Evolutionary conservation across 257 asterid genomes (phyloP).

Genomic region (Anisodus acutangulus): DNA sequence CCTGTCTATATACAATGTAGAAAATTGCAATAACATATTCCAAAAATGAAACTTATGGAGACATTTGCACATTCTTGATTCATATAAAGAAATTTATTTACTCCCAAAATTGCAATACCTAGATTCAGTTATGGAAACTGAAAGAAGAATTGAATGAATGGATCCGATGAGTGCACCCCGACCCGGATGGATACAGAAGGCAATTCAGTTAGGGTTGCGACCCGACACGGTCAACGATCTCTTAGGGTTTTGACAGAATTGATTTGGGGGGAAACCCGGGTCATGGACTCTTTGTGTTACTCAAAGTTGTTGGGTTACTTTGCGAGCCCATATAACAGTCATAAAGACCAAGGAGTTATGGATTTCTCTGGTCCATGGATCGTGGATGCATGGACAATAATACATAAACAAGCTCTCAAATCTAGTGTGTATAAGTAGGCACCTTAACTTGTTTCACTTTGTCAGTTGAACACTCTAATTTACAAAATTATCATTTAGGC

Average conservation of each 20-base stretch:
- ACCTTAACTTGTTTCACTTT: too few relatives aligned
- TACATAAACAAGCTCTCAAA: too few relatives aligned
- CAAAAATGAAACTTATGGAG: not conserved
- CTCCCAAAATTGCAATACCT: conserved; percentile 2
- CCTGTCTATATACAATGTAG: not conserved
- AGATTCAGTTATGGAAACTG: not conserved
- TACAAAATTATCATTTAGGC: too few relatives aligned
- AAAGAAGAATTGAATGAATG: not conserved
- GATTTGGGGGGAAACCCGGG: conserved; percentile 4
- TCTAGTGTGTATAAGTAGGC: too few relatives aligned
- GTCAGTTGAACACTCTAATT: too few relatives aligned
- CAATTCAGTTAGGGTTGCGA: not conserved
- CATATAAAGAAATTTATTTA: not conserved
- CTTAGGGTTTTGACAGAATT: conserved; percentile 1
- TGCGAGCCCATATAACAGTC: not conserved
- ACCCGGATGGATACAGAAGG: not conserved
- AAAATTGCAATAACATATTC: not conserved
- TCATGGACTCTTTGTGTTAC: not conserved
- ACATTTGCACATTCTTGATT: not conserved
- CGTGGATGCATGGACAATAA: not conserved
- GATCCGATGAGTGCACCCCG: not conserved
- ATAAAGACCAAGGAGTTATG: not conserved
- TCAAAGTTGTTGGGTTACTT: not conserved
- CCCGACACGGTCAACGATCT: not conserved
- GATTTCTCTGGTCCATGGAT: not conserved